Evolutionary conservation across 1,139 yeast genomes (phyloP).

Genomic region (Wickerhamomyces sp.): DNA sequence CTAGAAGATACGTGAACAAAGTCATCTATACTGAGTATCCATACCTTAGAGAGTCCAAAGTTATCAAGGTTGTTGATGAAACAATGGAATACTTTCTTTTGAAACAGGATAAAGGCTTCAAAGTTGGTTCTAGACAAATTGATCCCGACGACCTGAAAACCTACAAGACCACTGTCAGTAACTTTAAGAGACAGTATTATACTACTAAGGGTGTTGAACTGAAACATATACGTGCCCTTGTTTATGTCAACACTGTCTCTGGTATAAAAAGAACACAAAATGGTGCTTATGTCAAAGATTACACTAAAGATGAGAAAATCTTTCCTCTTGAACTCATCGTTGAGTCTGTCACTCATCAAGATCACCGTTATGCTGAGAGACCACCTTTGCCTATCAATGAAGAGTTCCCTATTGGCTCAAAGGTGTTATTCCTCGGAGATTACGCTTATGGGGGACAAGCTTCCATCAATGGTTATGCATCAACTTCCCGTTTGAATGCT

Average conservation of each 20-base stretch:
- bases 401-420: slow-evolving; percentile 73
- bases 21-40: slow-evolving; percentile 86
- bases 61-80: slow-evolving; percentile 59
- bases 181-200: slow-evolving; percentile 35
- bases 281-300: slow-evolving; percentile 79
- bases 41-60: slow-evolving; percentile 73
- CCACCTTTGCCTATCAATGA: slow-evolving; percentile 73
- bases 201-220: slow-evolving; percentile 55
- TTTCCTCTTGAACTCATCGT: slow-evolving; percentile 80
- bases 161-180: slow-evolving; percentile 33
- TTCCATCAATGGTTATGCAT: slow-evolving; percentile 55
- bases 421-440: slow-evolving; percentile 81
- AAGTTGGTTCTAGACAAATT: slow-evolving; percentile 38
- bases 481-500: slow-evolving; percentile 44
- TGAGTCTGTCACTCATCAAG: slow-evolving; percentile 67
- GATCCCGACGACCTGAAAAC: slow-evolving; percentile 38
- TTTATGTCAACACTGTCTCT: slow-evolving; percentile 67
- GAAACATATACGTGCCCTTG: slow-evolving; percentile 51
- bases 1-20: slow-evolving; percentile 53
- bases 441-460: slow-evolving; percentile 89
- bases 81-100: slow-evolving; percentile 41
- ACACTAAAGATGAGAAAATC: slow-evolving; percentile 44
- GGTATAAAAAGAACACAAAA: slow-evolving; percentile 66
- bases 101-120: slow-evolving; percentile 31
- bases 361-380: slow-evolving; percentile 66